A percentile compares a stretch with the other conserved stretches of the same genome.
phyloP scores from a whole-genome alignment of 306 rosid genomes.

The Begonia peltatifolia region DNA sequence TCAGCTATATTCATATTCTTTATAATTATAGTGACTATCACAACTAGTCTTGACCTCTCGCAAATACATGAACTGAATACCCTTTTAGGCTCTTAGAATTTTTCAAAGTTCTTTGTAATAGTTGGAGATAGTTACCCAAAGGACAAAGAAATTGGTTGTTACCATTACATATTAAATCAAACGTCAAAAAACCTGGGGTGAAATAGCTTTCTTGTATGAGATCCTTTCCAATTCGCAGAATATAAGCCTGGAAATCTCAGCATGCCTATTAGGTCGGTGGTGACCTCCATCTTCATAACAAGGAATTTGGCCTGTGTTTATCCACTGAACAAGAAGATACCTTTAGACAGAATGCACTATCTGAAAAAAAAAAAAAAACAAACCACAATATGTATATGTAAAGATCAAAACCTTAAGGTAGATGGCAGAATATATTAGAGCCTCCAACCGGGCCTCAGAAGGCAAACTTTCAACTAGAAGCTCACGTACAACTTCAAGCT shows the following conservation, averaged over 20 bases:
- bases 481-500: slow-evolving; percentile 82
- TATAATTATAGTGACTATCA: no score
- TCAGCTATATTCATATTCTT: no score
- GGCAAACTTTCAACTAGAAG: slow-evolving; percentile 33
- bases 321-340: slow-evolving; percentile 64
- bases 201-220: slow-evolving; percentile 45
- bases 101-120: no score
- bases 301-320: slow-evolving; percentile 93
- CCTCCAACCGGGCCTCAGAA: slow-evolving; percentile 49
- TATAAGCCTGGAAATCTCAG: slow-evolving; percentile 90
- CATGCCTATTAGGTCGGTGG: slow-evolving; percentile 90
- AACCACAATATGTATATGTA: no score
- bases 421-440: slow-evolving; percentile 74
- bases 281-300: slow-evolving; percentile 98
- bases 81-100: no score
- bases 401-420: slow-evolving; percentile 59
- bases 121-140: no score
- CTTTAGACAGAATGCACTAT: no score
- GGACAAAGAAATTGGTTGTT: no score
- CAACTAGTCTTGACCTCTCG: no score
- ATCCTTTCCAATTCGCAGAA: slow-evolving; percentile 70
- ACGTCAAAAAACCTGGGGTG: slow-evolving; percentile 48
- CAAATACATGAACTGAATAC: no score
- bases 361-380: no score
- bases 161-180: neutral